phyloP scores from a whole-genome alignment of 208 protist species.

The Tritrichomonas foetus region DNA sequence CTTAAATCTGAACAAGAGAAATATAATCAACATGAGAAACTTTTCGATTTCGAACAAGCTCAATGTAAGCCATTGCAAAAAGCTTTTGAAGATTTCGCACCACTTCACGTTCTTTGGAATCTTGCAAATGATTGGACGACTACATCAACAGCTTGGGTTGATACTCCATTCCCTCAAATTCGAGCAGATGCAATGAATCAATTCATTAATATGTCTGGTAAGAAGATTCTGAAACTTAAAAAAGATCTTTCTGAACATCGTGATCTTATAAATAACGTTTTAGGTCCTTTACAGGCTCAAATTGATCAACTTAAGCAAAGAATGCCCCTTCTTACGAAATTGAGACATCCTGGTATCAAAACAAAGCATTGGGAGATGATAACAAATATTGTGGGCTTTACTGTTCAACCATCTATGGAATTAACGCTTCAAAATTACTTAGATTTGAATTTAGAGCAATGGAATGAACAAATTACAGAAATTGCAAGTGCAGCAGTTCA shows the following conservation, averaged over 20 bases:
- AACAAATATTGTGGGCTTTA: conserved; percentile 70
- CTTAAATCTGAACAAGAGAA: not conserved
- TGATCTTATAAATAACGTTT: not conserved
- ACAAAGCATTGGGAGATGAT: conserved; percentile 68
- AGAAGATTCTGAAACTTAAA: not conserved
- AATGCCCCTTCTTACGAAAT: conserved; percentile 80
- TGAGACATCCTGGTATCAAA: conserved; percentile 71
- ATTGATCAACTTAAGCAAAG: conserved; percentile 86
- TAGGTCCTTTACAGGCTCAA: conserved; percentile 44
- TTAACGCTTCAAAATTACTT: conserved; percentile 73
- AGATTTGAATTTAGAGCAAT: conserved; percentile 68
- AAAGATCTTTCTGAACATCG: conserved; percentile 11
- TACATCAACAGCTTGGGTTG: not conserved
- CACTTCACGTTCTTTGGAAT: not conserved
- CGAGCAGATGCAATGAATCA: not conserved
- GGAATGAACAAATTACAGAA: conserved; percentile 73
- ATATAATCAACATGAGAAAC: not conserved
- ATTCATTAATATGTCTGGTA: not conserved
- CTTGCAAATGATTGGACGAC: not conserved
- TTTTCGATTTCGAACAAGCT: conserved; percentile 7
- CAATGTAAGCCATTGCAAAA: not conserved
- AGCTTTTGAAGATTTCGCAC: not conserved
- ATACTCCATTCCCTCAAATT: not conserved
- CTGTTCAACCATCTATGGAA: conserved; percentile 46
- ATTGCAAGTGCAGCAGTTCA: conserved; percentile 80